Evolutionary conservation across 305 asterid genomes (phyloP), one percentile per base, ranked within the genome.

Genomic region (Fraxinus dipetala): DNA sequence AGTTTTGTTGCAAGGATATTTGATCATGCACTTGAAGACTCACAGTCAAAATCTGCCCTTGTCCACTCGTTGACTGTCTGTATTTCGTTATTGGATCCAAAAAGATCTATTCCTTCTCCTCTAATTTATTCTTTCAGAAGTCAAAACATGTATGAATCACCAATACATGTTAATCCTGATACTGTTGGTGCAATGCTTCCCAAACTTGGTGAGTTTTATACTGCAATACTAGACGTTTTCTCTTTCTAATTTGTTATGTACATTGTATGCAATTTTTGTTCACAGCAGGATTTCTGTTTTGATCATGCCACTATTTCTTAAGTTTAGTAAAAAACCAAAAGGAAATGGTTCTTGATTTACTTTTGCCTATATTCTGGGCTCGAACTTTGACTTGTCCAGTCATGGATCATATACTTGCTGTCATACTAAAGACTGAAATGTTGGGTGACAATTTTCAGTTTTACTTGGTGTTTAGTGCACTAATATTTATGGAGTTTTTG

Each of bases 131-230:
- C 98, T 78, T 87, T 93, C 89, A 91, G 98, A 85, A 91, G 85
- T 88, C 98, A 95, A 86, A 95, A 91, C 73, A 81, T 86, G 75
- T 92, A 88, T 76, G 99, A 96, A 87, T 89, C 97, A 83, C 89
- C 97, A 38, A 59, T 90, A 78, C 88, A 86, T 84, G 97, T 91
- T 75, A 85, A 91, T 89, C 93, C 94, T 26, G 98, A 94, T 61
- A 93, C 99, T 51, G 89, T 96, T 72, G 88, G 92, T 89, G 98
- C 98, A 51, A 93, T 96, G 98, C 97, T 96, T 73, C 99, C 99
- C 3, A 92, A 90, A 88, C 95, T 96, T 85, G 94, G 99, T 94
- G 84, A 87, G 87, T 69, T 54, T 86, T 45, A n/a, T 35, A 51
- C 80, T 78, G 69, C 73, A 78, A n/a, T 26, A 34, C 81, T 77